These are phyloP conservation scores for Pueraria montana DNA, from an alignment of 306 rosid species.

Conservation along the genomic window DNA sequence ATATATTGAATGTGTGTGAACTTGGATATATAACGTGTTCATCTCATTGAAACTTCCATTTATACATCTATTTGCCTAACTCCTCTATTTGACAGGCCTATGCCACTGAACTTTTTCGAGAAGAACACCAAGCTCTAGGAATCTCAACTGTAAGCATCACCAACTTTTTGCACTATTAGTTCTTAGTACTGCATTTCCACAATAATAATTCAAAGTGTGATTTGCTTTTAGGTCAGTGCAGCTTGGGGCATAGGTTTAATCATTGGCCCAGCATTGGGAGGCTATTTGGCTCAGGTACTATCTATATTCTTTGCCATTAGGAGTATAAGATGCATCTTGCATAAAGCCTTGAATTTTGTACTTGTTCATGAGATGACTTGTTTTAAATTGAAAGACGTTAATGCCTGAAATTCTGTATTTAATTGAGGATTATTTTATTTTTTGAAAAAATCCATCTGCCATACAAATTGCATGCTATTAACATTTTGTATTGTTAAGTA, in stretches of 20 bases:
- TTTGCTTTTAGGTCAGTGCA: conserved; percentile 68
- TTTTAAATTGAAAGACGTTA: not conserved
- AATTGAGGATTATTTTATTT: not conserved
- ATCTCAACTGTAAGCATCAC: conserved; percentile 74
- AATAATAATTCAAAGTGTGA: conserved; percentile 29
- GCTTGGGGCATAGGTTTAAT: conserved; percentile 87
- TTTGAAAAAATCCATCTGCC: not conserved
- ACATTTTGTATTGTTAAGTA: not conserved
- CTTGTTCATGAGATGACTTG: not conserved
- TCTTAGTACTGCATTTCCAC: not conserved
- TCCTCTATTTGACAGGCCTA: conserved; percentile 68
- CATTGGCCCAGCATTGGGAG: conserved; percentile 93
- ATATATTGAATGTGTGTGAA: not conserved
- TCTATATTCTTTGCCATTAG: conserved; percentile 3
- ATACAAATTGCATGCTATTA: not conserved
- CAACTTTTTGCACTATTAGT: conserved; percentile 4
- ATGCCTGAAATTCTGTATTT: not conserved
- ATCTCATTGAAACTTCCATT: not conserved
- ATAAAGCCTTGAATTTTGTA: too few relatives aligned
- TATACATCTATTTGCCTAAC: not conserved
- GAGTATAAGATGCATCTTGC: conserved; percentile 1
- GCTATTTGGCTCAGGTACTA: conserved; percentile 87
- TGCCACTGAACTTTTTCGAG: conserved; percentile 72
- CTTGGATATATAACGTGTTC: not conserved
- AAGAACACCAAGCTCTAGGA: conserved; percentile 84